These are phyloP conservation scores for Mucor indicus DNA, from an alignment of 371 early-diverging fungal genomes.

Conservation along the genomic window DNA sequence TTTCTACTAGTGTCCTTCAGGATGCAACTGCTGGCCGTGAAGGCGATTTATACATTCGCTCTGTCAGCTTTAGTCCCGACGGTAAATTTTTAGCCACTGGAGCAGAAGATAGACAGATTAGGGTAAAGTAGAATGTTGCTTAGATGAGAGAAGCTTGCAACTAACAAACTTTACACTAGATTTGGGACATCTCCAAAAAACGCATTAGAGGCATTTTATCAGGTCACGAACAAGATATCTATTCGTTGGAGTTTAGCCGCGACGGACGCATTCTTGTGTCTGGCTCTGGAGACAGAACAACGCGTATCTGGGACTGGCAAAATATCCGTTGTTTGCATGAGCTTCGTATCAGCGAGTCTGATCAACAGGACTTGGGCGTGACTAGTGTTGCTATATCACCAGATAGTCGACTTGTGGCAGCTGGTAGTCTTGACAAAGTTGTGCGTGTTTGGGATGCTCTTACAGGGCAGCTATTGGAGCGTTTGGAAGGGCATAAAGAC, in stretches of 20 bases:
- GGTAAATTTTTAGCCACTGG: constrained; percentile 92
- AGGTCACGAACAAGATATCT: constrained; percentile 98
- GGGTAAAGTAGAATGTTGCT: constrained; percentile 44
- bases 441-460: constrained; percentile 91
- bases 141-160: too few relatives aligned
- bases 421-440: constrained; percentile 91
- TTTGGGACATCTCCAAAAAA: constrained; percentile 77
- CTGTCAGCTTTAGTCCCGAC: constrained; percentile 96
- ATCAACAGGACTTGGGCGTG: constrained; percentile 89
- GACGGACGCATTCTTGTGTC: constrained; percentile 91
- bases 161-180: constrained; percentile 44
- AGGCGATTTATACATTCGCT: constrained; percentile 90
- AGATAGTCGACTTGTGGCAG: constrained; percentile 77
- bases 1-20: constrained; percentile 59
- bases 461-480: constrained; percentile 78
- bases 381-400: constrained; percentile 93
- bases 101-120: constrained; percentile 94
- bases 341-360: constrained; percentile 78
- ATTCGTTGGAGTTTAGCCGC: constrained; percentile 92
- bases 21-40: constrained; percentile 76
- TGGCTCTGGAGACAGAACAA: constrained; percentile 94
- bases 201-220: constrained; percentile 64
- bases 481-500: constrained; percentile 95
- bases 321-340: constrained; percentile 68
- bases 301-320: constrained; percentile 86